phyloP scores from a whole-genome alignment of 192 early-diverging fungal genomes.

The Lobosporangium transversale region DNA sequence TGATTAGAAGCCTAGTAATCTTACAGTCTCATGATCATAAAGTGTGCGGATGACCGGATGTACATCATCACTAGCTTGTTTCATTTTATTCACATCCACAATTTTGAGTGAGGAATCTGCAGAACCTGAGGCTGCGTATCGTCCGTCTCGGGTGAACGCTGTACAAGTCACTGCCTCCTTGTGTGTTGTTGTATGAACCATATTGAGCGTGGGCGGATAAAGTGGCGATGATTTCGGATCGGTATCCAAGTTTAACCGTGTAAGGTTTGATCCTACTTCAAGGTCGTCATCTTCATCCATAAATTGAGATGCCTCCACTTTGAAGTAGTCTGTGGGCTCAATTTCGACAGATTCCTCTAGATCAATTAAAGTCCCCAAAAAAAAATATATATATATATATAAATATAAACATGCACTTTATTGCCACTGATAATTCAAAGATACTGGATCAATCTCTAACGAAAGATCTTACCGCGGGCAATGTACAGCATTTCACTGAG shows the following conservation, averaged over 20 bases:
- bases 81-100: conserved; percentile 86
- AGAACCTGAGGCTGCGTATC: conserved; percentile 90
- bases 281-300: conserved; percentile 35
- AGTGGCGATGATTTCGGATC: conserved; percentile 49
- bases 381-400: too few species aligned
- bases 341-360: conserved; percentile 52
- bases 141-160: conserved; percentile 73
- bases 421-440: too few species aligned
- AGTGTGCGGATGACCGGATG: conserved; percentile 91
- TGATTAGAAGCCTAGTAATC: too few species aligned
- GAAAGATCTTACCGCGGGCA: conserved; percentile 67
- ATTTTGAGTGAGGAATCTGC: conserved; percentile 91
- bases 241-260: conserved; percentile 49
- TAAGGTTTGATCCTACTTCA: conserved; percentile 39
- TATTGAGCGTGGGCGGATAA: conserved; percentile 63
- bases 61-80: conserved; percentile 74
- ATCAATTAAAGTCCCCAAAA: background rate
- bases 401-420: too few species aligned
- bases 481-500: conserved; percentile 70
- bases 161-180: conserved; percentile 74
- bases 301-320: conserved; percentile 5
- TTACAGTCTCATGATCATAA: conserved; percentile 83
- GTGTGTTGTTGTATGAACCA: conserved; percentile 83
- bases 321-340: conserved; percentile 42
- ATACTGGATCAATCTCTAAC: too few species aligned